Evolutionary conservation across 2,329 filamentous ascomycete genomes (phyloP).

Genomic region (Arthrocladium fulminans): DNA sequence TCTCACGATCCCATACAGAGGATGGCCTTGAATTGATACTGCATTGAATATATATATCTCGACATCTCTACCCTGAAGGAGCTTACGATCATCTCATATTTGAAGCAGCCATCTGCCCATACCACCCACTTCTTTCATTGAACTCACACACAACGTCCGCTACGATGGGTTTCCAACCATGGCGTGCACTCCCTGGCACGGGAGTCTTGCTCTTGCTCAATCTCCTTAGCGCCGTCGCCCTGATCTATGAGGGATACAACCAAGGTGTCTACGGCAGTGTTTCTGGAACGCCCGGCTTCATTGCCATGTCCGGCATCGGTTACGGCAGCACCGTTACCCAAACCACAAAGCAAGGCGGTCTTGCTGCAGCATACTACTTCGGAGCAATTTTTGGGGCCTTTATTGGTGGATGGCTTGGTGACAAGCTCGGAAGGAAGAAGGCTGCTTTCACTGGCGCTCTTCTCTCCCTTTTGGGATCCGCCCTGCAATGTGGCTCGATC

Average conservation of each 20-base stretch:
- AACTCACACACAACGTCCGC: background rate
- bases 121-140: too few relatives aligned
- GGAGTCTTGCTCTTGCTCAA: constrained; percentile 24
- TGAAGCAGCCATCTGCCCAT: too few relatives aligned
- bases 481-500: constrained; percentile 19
- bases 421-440: constrained; percentile 24
- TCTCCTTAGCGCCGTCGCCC: constrained; percentile 24
- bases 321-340: constrained; percentile 21
- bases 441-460: constrained; percentile 22
- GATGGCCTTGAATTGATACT: too few relatives aligned
- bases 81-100: too few relatives aligned
- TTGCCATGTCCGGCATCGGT: constrained; percentile 24
- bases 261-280: constrained; percentile 27
- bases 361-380: constrained; percentile 26
- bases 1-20: too few relatives aligned
- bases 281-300: constrained; percentile 25
- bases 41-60: too few relatives aligned
- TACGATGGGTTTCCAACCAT: constrained; percentile 23
- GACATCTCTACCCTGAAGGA: too few relatives aligned
- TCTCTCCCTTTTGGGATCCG: constrained; percentile 24
- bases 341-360: constrained; percentile 26
- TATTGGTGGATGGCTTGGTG: constrained; percentile 24
- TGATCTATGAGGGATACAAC: constrained; percentile 27
- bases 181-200: constrained; percentile 24
- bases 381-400: constrained; percentile 25